Conservation (phyloP, 306 rosid genomes). For the Cicer bijugum region DNA sequence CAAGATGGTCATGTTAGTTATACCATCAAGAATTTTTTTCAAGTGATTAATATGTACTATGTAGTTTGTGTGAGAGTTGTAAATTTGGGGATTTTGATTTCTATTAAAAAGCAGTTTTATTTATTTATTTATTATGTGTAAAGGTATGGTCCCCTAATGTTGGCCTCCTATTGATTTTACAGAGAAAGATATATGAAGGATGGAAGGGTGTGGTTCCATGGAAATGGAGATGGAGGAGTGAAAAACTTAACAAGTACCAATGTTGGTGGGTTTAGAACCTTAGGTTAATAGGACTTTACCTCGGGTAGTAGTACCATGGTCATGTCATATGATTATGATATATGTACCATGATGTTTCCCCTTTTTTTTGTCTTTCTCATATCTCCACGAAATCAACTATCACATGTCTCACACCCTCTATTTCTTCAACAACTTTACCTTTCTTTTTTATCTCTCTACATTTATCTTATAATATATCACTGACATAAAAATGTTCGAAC, state of each 20-base stretch:
- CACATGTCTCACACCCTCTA: slow-evolving; percentile 14
- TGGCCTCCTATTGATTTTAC: slow-evolving; percentile 39
- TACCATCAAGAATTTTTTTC: too few species aligned
- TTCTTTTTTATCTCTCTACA: too few species aligned
- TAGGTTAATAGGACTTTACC: background rate
- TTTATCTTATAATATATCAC: too few species aligned
- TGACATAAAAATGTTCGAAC: too few species aligned
- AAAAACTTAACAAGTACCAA: slow-evolving; percentile 52
- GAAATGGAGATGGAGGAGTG: slow-evolving; percentile 53
- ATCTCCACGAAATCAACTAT: slow-evolving; percentile 27
- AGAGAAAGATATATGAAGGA: slow-evolving; percentile 66
- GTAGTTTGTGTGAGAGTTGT: too few species aligned
- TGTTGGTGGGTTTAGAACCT: slow-evolving; percentile 25
- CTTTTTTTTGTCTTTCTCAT: slow-evolving; percentile 2
- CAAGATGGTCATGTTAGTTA: too few species aligned
- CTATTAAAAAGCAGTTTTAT: background rate
- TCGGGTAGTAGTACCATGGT: background rate
- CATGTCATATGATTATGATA: slow-evolving; percentile 37
- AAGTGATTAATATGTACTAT: too few species aligned
- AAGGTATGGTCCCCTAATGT: slow-evolving; percentile 32
- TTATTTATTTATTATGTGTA: background rate
- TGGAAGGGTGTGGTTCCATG: slow-evolving; percentile 64
- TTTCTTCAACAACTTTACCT: slow-evolving; percentile 6
- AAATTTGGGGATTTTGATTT: too few species aligned
- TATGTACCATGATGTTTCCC: slow-evolving; percentile 29